Conservation (phyloP, 2,329 filamentous ascomycete genomes). For the Scedosporium dehoogii region DNA sequence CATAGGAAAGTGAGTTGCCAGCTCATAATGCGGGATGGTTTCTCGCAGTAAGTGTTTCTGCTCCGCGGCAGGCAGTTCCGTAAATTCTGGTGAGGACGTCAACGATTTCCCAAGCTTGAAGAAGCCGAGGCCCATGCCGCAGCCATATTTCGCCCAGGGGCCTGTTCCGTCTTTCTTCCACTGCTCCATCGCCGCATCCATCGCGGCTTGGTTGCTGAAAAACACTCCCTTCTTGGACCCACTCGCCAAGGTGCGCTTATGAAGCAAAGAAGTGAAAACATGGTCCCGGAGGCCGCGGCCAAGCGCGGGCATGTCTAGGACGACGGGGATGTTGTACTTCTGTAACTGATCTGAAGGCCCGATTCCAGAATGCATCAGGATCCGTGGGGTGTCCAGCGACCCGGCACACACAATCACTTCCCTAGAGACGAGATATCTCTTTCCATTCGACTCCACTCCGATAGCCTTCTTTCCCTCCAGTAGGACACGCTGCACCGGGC, state of each 20-base stretch:
- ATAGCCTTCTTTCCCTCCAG: constrained; percentile 32
- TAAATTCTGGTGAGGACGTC: constrained; percentile 34
- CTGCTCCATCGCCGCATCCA: constrained; percentile 34
- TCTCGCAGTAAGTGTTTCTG: constrained; percentile 33
- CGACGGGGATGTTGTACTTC: constrained; percentile 22
- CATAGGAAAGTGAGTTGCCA: constrained; percentile 35
- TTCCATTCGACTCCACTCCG: constrained; percentile 32
- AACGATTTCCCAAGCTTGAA: constrained; percentile 30
- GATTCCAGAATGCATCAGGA: constrained; percentile 35
- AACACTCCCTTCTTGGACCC: constrained; percentile 33
- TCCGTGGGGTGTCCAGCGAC: constrained; percentile 28
- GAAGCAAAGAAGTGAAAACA: constrained; percentile 25
- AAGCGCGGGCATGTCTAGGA: constrained; percentile 24
- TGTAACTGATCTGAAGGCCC: constrained; percentile 24
- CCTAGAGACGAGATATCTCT: constrained; percentile 24
- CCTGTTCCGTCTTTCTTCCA: constrained; percentile 34
- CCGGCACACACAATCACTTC: constrained; percentile 35
- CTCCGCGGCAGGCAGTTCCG: constrained; percentile 31
- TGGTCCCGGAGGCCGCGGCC: constrained; percentile 32
- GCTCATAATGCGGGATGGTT: constrained; percentile 48
- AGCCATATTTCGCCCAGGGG: constrained; percentile 27
- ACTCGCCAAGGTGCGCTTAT: constrained; percentile 25
- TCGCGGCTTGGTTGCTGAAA: constrained; percentile 29
- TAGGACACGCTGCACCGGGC: constrained; percentile 36
- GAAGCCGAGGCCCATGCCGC: constrained; percentile 29